phyloP scores from a whole-genome alignment of 2,329 filamentous ascomycete genomes.

The Ascochyta lentis region DNA sequence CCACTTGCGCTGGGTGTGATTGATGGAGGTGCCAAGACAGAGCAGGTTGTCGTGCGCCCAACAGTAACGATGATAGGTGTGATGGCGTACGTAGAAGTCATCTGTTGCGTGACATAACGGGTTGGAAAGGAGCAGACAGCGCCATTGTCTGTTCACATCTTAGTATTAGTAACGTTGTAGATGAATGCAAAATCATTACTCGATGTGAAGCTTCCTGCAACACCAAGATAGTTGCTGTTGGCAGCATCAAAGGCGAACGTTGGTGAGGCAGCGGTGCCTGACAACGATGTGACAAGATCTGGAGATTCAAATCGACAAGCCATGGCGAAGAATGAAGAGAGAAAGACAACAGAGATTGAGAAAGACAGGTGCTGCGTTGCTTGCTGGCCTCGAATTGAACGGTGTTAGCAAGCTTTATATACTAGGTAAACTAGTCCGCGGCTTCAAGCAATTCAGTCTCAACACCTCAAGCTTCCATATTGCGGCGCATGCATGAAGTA shows the following conservation, averaged over 20 bases:
- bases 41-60: conserved; percentile 22
- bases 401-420: background rate
- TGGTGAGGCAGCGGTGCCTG: conserved; percentile 15
- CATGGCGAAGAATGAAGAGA: conserved; percentile 9
- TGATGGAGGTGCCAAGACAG: conserved; percentile 19
- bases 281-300: conserved; percentile 21
- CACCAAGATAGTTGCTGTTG: conserved; percentile 21
- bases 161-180: background rate
- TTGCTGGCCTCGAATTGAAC: background rate
- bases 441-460: background rate
- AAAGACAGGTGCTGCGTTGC: background rate
- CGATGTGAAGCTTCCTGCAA: conserved; percentile 22
- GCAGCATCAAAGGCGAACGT: conserved; percentile 25
- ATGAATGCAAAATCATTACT: background rate
- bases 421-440: background rate
- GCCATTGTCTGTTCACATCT: conserved; percentile 15
- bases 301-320: conserved; percentile 27
- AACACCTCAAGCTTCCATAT: background rate
- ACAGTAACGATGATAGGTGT: conserved; percentile 25
- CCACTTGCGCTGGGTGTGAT: conserved; percentile 16
- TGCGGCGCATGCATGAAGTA: conserved; percentile 5
- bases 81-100: conserved; percentile 25
- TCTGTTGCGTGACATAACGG: conserved; percentile 14
- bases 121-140: conserved; percentile 26
- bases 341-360: background rate